A percentile compares a stretch with the other conserved stretches of the same genome.
phyloP scores from a whole-genome alignment of 768 basidiomycete genomes.

The Lactarius hengduanensis region DNA sequence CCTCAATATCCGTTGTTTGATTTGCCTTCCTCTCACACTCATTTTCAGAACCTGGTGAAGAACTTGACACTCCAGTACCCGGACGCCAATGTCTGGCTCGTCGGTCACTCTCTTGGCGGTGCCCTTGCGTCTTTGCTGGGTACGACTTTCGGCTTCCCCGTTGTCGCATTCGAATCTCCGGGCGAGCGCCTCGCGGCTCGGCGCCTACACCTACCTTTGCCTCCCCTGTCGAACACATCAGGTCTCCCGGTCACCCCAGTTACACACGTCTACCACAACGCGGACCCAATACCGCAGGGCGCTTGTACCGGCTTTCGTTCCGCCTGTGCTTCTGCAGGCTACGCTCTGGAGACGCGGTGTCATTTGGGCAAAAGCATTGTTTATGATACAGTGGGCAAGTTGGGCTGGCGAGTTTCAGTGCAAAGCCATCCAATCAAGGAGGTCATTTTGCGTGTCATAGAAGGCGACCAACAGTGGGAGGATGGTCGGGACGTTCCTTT shows the following conservation, averaged over 20 bases:
- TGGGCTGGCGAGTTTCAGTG: constrained; percentile 60
- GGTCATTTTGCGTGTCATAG: constrained; percentile 54
- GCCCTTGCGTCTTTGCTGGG: constrained; percentile 62
- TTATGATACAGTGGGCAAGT: constrained; percentile 64
- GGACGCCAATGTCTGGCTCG: constrained; percentile 57
- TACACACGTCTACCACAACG: constrained; percentile 59
- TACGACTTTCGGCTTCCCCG: constrained; percentile 62
- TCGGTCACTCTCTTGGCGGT: constrained; percentile 63
- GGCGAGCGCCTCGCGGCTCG: constrained; percentile 61
- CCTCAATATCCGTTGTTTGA: constrained; percentile 17
- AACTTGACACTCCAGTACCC: constrained; percentile 60
- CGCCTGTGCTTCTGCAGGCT: constrained; percentile 62
- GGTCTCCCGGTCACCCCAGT: constrained; percentile 33
- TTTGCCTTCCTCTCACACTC: not conserved
- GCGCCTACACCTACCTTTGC: constrained; percentile 62
- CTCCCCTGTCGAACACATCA: constrained; percentile 34
- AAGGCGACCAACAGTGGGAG: constrained; percentile 47
- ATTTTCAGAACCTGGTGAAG: constrained; percentile 50
- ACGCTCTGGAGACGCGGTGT: constrained; percentile 59
- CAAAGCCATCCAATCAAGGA: constrained; percentile 54
- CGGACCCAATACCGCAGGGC: constrained; percentile 68
- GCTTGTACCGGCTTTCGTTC: constrained; percentile 51
- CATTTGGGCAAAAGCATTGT: constrained; percentile 63
- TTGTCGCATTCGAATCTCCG: constrained; percentile 63
- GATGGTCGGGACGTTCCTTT: constrained; percentile 51